These are phyloP conservation scores for Wickerhamomyces sydowiorum DNA, from an alignment of 805 yeast species.

Conservation along the genomic window DNA sequence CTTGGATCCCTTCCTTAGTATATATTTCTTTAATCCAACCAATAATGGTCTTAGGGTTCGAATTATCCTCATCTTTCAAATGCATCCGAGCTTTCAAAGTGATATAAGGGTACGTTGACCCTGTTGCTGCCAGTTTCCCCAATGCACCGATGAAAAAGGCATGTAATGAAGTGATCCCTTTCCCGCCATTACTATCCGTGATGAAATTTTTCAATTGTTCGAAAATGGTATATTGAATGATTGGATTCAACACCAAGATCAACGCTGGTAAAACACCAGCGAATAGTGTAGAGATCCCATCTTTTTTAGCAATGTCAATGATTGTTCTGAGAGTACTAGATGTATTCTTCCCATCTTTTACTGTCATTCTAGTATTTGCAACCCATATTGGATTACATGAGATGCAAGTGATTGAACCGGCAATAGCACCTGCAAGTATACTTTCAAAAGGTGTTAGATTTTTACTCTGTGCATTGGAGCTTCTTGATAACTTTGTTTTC, in stretches of 20 bases:
- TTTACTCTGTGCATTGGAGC: slow-evolving; percentile 20
- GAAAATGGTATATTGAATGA: slow-evolving; percentile 85
- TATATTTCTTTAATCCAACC: slow-evolving; percentile 54
- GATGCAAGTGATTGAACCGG: slow-evolving; percentile 80
- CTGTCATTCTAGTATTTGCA: slow-evolving; percentile 86
- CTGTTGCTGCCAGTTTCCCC: slow-evolving; percentile 86
- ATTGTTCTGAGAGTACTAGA: slow-evolving; percentile 50
- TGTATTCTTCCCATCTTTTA: slow-evolving; percentile 26
- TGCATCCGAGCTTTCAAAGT: slow-evolving; percentile 89
- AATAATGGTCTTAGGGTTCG: slow-evolving; percentile 30
- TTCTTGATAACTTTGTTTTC: slow-evolving; percentile 12
- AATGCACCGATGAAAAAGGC: slow-evolving; percentile 86
- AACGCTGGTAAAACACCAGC: slow-evolving; percentile 88
- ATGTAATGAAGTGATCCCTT: slow-evolving; percentile 62
- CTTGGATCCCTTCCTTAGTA: slow-evolving; percentile 63
- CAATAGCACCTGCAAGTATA: slow-evolving; percentile 73
- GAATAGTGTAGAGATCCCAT: slow-evolving; percentile 68
- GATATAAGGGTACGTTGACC: slow-evolving; percentile 85
- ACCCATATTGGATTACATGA: slow-evolving; percentile 93
- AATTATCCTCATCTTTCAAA: slow-evolving; percentile 38
- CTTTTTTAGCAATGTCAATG: slow-evolving; percentile 56
- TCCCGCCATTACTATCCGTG: slow-evolving; percentile 33
- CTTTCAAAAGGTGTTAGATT: slow-evolving; percentile 56
- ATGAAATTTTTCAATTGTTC: slow-evolving; percentile 76
- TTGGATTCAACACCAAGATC: slow-evolving; percentile 80